A percentile compares a stretch with the other conserved stretches of the same genome.
Evolutionary conservation across 2,329 filamentous ascomycete species (phyloP).

Genomic region (Ophiostoma tasmaniense): DNA sequence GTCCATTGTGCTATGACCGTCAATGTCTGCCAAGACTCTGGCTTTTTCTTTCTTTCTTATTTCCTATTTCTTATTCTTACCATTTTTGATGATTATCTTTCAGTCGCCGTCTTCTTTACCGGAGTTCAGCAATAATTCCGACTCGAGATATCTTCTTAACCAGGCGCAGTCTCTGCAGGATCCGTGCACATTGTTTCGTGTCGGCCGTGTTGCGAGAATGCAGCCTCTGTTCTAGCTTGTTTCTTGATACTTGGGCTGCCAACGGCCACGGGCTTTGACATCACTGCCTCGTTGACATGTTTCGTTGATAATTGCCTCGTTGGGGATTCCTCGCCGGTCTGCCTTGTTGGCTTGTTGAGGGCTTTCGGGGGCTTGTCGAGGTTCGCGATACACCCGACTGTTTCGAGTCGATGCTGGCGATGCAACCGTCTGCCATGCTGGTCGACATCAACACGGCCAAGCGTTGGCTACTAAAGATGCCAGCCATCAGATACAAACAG

Average conservation of each 20-base stretch:
- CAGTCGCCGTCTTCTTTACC: neutral
- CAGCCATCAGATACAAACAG: neutral
- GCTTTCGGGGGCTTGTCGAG: too few relatives aligned
- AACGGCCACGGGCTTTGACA: neutral
- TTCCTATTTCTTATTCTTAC: neutral
- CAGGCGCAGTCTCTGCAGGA: neutral
- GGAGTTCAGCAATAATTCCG: neutral
- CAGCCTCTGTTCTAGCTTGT: neutral
- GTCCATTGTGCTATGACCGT: neutral
- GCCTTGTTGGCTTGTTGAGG: too few relatives aligned
- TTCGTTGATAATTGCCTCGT: too few relatives aligned
- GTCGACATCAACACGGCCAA: neutral
- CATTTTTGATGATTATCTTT: neutral
- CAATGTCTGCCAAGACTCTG: neutral
- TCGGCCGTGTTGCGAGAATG: neutral
- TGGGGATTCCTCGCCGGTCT: too few relatives aligned
- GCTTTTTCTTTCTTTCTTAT: neutral
- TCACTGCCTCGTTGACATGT: neutral
- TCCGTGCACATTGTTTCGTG: slow-evolving; percentile 3
- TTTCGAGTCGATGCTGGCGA: neutral
- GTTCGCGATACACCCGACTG: neutral
- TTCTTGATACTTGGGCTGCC: neutral
- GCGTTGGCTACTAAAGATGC: neutral
- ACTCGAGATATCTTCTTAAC: neutral
- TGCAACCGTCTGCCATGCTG: too few relatives aligned